Evolutionary conservation across 1,284 basidiomycete genomes (phyloP), one percentile per base, ranked within the genome.

Genomic region (Inonotus hispidus): DNA sequence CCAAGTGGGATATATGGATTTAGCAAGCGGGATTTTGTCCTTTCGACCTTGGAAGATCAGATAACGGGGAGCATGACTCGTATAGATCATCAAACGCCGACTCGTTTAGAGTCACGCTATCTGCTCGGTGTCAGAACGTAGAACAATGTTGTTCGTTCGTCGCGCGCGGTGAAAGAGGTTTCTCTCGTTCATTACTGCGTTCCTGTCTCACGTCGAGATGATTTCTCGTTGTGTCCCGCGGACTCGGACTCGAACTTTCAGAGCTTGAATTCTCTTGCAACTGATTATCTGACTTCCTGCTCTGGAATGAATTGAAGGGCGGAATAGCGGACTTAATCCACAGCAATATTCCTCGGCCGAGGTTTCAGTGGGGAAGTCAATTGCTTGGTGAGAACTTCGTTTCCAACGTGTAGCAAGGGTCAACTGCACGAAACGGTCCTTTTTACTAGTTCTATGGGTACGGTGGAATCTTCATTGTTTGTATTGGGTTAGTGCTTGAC

Each of bases 311-410:
- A 58, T 38, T 29, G 41, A 49, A 35, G n/a, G 37, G 19, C 29
- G 53, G 53, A 37, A 37, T 49, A 37, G 32, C 46, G 56, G 19
- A 37, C 11, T 52, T 37, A 47, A 14, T 32, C 19, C 27, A 39
- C 19, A 45, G n/a, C n/a, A 11, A 45, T 25, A 46, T 23, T 35
- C 11, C 23, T 58, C 56, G 56, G 56, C 56, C 56, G 56, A 58
- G 43, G 39, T 23, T 21, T 39, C 21, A 23, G n/a, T 39, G 53
- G 38, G 35, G 45, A 58, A 38, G 45, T 25, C 16, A 43, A 29
- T 32, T 47, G 38, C 49, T 49, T 35, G 35, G 45, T 23, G 29
- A 21, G 23, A 37, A 29, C 32, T 4, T 27, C 41, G 27, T 19
- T 25, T 45, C 11, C 46, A 58, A 37, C 56, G 56, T 57, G 45